Base-by-base conservation (phyloP, 1,139 yeast genomes). In the Yamadazyma membranifaciens region DNA sequence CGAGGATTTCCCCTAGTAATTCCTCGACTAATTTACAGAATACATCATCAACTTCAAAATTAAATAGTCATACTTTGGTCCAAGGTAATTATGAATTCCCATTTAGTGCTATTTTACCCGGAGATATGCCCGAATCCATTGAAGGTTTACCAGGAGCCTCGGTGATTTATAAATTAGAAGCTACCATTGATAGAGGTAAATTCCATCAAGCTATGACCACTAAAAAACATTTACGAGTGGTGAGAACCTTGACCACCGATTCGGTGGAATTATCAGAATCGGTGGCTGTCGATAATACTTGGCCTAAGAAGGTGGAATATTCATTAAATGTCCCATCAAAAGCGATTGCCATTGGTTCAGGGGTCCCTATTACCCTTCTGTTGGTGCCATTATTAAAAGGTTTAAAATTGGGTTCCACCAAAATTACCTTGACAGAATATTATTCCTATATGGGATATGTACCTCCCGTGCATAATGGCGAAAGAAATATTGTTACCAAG, bases 271-370 rank as follows among this genome's bases (percentile, higher is more conserved):
- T 91, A 34, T 76, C 94, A 0, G 98, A 92, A 62, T 88, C 98
- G 0, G 87, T 89, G 50, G 89, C 96, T 0, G 95, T 92, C 16
- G 96, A 89, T 56, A 92, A 92, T 59, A 83, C 92, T 0, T 94
- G 99, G 99, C 98, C 98, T 2, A 70, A 80, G 36, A 92, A 92
- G 60, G 87, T 92, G 36, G 98, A 94, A 54, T 92, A 92, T 61
- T 79, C 92, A 1, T 78, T 92, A 41, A 85, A 87, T 45, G 82
- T 87, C 9, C 97, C 98, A 0, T 74, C 91, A 12, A 83, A 87
- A 56, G 96, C 98, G 0, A 78, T 88, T 29, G 95, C 98, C 0
- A 81, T 92, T 33, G 98, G 98, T 1, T 82, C 95, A 0, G 67
- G 79, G 0, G 73, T 87, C 2, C 86, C 88, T 1, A 74, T 92